A percentile compares a stretch with the other conserved stretches of the same genome.
Conservation (phyloP, 805 yeast species). For the Kodamaea restingae region DNA sequence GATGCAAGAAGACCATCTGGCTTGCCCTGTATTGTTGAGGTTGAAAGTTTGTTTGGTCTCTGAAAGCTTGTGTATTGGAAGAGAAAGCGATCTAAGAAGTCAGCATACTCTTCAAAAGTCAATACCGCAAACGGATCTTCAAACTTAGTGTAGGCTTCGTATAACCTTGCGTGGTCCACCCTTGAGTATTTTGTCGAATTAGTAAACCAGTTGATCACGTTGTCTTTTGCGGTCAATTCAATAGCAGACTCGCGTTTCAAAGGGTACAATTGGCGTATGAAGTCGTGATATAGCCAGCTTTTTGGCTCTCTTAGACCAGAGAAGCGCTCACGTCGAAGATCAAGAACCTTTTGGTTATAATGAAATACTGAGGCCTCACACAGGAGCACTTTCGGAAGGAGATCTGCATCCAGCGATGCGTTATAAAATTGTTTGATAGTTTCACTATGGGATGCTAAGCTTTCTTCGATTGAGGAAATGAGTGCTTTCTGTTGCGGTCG, state of each 20-base stretch:
- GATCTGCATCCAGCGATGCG: background rate
- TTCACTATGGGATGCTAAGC: background rate
- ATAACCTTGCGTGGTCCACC: slow-evolving; percentile 26
- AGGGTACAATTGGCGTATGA: slow-evolving; percentile 20
- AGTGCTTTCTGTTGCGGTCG: background rate
- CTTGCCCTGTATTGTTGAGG: slow-evolving; percentile 6
- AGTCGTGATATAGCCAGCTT: slow-evolving; percentile 8
- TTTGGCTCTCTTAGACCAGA: background rate
- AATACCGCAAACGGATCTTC: slow-evolving; percentile 21
- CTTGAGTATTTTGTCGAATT: slow-evolving; percentile 12
- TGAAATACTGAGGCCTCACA: slow-evolving; percentile 2
- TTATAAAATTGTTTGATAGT: background rate
- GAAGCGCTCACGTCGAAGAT: slow-evolving; percentile 1
- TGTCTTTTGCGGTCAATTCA: background rate
- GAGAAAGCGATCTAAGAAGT: slow-evolving; percentile 22
- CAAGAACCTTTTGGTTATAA: slow-evolving; percentile 5
- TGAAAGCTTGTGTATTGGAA: slow-evolving; percentile 22
- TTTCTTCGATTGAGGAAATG: slow-evolving; percentile 1
- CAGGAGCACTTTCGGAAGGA: slow-evolving; percentile 1
- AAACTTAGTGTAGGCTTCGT: slow-evolving; percentile 19
- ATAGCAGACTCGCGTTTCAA: slow-evolving; percentile 3
- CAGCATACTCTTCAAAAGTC: slow-evolving; percentile 23
- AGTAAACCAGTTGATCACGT: slow-evolving; percentile 7
- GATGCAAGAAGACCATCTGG: slow-evolving; percentile 5
- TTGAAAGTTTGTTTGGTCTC: slow-evolving; percentile 21